These are phyloP conservation scores for Irpex sp. DNA, from an alignment of 1,284 basidiomycete genomes.

Conservation along the genomic window DNA sequence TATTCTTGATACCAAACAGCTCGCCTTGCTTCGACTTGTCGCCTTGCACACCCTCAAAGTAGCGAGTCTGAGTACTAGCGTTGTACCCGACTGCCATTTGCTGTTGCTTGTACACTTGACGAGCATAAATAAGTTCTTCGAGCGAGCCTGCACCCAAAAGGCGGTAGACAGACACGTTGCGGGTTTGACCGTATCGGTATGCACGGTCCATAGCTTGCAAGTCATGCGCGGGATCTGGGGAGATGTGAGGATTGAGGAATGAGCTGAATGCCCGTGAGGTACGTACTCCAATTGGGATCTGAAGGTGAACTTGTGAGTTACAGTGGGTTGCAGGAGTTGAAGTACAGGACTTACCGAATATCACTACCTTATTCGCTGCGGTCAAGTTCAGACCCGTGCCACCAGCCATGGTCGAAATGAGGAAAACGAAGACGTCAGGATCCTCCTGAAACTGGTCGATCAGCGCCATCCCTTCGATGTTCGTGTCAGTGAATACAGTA, in stretches of 20 bases:
- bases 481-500: not conserved
- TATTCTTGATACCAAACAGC: constrained; percentile 77
- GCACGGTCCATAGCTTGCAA: constrained; percentile 87
- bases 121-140: constrained; percentile 80
- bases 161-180: constrained; percentile 82
- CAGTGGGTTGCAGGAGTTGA: not conserved
- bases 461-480: constrained; percentile 62
- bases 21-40: constrained; percentile 71
- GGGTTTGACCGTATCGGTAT: constrained; percentile 83
- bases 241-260: not conserved
- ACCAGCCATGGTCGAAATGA: constrained; percentile 76
- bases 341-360: constrained; percentile 55
- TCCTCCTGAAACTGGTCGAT: constrained; percentile 82
- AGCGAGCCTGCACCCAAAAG: constrained; percentile 83
- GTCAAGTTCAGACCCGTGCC: constrained; percentile 74
- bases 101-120: constrained; percentile 87
- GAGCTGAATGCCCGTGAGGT: not conserved
- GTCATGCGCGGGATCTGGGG: constrained; percentile 72
- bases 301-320: not conserved
- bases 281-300: constrained; percentile 88
- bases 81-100: constrained; percentile 85
- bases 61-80: constrained; percentile 75
- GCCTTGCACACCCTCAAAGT: constrained; percentile 75
- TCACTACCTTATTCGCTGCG: constrained; percentile 79
- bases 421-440: constrained; percentile 66